Evolutionary conservation across 768 basidiomycete genomes (phyloP).

Genomic region (Naganishia vishniacii): DNA sequence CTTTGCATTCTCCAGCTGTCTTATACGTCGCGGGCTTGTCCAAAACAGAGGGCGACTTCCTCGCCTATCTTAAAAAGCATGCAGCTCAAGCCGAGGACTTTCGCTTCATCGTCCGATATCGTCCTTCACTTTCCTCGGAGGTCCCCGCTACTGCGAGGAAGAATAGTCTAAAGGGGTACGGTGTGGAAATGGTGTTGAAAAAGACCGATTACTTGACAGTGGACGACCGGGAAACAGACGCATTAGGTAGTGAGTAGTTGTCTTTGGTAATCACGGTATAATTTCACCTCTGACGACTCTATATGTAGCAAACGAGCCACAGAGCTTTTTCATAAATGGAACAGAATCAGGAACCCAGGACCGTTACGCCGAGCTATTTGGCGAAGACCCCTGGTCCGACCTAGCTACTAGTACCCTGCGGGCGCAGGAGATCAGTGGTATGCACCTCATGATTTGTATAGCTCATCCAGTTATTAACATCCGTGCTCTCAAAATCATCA

Average conservation of each 20-base stretch:
- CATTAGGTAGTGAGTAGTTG: not conserved
- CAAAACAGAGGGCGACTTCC: conserved; percentile 64
- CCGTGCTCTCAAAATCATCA: too few relatives aligned
- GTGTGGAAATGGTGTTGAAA: conserved; percentile 86
- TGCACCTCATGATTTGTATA: too few relatives aligned
- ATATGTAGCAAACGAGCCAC: not conserved
- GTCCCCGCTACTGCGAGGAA: not conserved
- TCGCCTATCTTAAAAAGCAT: conserved; percentile 59
- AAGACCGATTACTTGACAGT: conserved; percentile 94
- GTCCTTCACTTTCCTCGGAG: conserved; percentile 51
- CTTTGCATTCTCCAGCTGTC: conserved; percentile 62
- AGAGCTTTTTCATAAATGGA: not conserved
- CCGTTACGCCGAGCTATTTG: conserved; percentile 30
- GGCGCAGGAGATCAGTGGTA: conserved; percentile 56
- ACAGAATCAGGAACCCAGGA: conserved; percentile 23
- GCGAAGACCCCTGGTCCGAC: conserved; percentile 41
- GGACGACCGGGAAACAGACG: conserved; percentile 63
- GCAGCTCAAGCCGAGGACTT: conserved; percentile 54
- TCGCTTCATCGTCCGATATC: conserved; percentile 71
- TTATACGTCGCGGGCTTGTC: conserved; percentile 69
- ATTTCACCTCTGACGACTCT: not conserved
- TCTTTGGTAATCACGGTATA: not conserved
- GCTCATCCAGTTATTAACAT: too few relatives aligned
- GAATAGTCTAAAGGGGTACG: conserved; percentile 72
- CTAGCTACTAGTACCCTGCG: conserved; percentile 35